A percentile compares a stretch with the other conserved stretches of the same genome.
Conservation (phyloP, 192 early-diverging fungal species). For the Umbelopsis sp. region DNA sequence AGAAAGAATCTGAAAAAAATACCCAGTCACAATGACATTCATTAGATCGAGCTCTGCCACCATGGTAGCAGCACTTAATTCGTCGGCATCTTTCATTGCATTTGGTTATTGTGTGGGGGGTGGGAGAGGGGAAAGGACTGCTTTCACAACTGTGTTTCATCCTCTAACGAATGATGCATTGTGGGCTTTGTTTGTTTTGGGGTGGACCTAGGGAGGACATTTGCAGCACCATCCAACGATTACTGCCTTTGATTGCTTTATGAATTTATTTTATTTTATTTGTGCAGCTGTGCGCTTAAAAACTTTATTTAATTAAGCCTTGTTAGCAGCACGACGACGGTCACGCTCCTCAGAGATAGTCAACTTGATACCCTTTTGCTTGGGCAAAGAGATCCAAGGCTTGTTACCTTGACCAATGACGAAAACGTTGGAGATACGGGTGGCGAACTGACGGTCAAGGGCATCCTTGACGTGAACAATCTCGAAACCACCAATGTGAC, state of each 20-base stretch:
- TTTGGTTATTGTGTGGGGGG: too few species aligned
- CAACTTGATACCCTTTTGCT: conserved; percentile 99
- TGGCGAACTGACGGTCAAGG: conserved; percentile 94
- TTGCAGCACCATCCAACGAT: too few species aligned
- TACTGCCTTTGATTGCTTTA: neutral
- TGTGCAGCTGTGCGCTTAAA: neutral
- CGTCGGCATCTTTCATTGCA: too few species aligned
- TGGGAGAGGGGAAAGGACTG: too few species aligned
- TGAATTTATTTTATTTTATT: neutral
- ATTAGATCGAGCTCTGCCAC: too few species aligned
- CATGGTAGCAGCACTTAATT: too few species aligned
- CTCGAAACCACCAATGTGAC: conserved; percentile 97
- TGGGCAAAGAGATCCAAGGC: conserved; percentile 96
- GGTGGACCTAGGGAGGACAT: too few species aligned
- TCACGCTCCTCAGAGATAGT: conserved; percentile 99
- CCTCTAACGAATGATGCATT: too few species aligned
- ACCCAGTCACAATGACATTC: too few species aligned
- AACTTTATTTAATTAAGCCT: conserved; percentile 12
- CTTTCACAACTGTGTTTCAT: too few species aligned
- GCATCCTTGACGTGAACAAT: conserved; percentile 99
- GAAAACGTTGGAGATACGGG: conserved; percentile 96
- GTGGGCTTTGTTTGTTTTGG: too few species aligned
- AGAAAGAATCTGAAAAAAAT: too few species aligned
- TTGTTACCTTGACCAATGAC: conserved; percentile 86
- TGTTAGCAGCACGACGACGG: conserved; percentile 66